Percentiles rank a stretch among this genome's conserved stretches.
Evolutionary conservation across 305 asterid genomes (phyloP).

Genomic region (Solanum chacoense): DNA sequence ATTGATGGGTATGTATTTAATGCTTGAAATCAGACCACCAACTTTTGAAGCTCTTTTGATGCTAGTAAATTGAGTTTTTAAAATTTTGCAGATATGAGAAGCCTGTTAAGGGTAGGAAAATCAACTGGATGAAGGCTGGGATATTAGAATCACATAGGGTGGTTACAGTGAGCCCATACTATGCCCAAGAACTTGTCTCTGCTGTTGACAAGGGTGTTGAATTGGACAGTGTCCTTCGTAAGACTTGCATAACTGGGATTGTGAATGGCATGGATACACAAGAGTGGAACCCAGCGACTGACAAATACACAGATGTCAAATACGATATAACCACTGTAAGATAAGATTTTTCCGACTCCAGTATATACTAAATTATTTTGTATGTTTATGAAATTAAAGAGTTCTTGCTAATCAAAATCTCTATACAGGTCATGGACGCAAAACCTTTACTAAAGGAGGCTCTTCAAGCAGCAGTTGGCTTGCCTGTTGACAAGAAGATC

Average conservation of each 20-base stretch:
- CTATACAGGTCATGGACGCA: slow-evolving; percentile 52
- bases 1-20: slow-evolving; percentile 59
- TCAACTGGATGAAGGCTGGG: slow-evolving; percentile 94
- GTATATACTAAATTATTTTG: background rate
- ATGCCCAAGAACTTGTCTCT: slow-evolving; percentile 68
- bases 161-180: slow-evolving; percentile 79
- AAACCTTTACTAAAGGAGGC: slow-evolving; percentile 77
- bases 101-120: slow-evolving; percentile 87
- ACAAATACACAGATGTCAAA: slow-evolving; percentile 53
- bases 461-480: slow-evolving; percentile 79
- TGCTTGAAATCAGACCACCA: background rate
- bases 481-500: slow-evolving; percentile 61
- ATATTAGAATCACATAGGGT: slow-evolving; percentile 52
- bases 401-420: background rate
- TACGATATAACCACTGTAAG: slow-evolving; percentile 72
- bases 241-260: slow-evolving; percentile 42
- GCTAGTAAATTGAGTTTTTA: background rate
- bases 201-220: slow-evolving; percentile 71
- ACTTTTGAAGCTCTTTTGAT: background rate
- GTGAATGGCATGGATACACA: slow-evolving; percentile 80
- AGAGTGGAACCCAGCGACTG: slow-evolving; percentile 90
- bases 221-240: slow-evolving; percentile 43
- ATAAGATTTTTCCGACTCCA: background rate
- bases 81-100: slow-evolving; percentile 40
- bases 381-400: background rate